These are phyloP conservation scores for Phaeosphaeriaceae sp. DNA, from an alignment of 2,329 filamentous ascomycete genomes.

Conservation along the genomic window DNA sequence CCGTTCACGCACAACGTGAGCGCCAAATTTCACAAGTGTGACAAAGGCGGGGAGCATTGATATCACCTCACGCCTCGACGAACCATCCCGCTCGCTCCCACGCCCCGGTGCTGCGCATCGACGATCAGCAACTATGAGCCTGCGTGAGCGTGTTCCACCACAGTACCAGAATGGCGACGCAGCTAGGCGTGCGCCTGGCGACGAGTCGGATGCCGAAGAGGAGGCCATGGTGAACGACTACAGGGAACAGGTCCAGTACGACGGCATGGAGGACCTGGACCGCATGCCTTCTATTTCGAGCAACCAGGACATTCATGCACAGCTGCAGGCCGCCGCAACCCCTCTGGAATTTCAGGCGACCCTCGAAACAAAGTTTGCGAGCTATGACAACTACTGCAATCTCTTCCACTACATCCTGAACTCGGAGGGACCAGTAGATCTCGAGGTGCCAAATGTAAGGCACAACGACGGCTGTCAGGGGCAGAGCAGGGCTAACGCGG, in stretches of 20 bases:
- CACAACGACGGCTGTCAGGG: not conserved
- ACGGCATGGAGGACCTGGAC: slow-evolving; percentile 84
- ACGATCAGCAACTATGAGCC: slow-evolving; percentile 25
- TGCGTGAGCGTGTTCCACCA: slow-evolving; percentile 22
- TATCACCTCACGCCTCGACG: slow-evolving; percentile 12
- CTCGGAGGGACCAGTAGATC: slow-evolving; percentile 96
- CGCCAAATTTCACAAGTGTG: slow-evolving; percentile 20
- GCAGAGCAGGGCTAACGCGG: slow-evolving; percentile 17
- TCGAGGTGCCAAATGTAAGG: slow-evolving; percentile 94
- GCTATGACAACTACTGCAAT: slow-evolving; percentile 99
- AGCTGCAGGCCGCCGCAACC: slow-evolving; percentile 88
- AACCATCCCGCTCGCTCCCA: slow-evolving; percentile 7
- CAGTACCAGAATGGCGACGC: slow-evolving; percentile 52
- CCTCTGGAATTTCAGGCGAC: slow-evolving; percentile 96
- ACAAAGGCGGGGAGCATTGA: slow-evolving; percentile 21
- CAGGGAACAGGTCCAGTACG: slow-evolving; percentile 91
- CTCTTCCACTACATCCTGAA: slow-evolving; percentile 99
- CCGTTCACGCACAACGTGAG: slow-evolving; percentile 18
- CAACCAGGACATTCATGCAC: slow-evolving; percentile 90
- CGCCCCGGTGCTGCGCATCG: slow-evolving; percentile 6
- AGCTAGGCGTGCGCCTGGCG: slow-evolving; percentile 57
- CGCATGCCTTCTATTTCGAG: slow-evolving; percentile 68
- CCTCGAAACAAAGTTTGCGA: slow-evolving; percentile 95
- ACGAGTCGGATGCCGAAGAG: slow-evolving; percentile 95
- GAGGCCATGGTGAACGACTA: slow-evolving; percentile 96